Conservation (phyloP, 345 rosid genomes). For the Gossypium arboreum region DNA sequence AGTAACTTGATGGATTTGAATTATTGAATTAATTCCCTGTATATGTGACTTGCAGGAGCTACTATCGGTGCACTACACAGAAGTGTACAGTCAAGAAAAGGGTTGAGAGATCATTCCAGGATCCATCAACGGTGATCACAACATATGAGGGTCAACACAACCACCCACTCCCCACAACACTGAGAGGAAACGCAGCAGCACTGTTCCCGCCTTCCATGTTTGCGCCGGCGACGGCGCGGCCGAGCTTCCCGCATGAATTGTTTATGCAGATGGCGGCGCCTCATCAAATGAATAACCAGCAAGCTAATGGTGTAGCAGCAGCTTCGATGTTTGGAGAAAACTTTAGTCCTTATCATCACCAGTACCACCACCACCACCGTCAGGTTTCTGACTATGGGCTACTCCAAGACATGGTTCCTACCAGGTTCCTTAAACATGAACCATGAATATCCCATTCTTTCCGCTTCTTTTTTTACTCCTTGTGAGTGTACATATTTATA, state of each 20-base stretch:
- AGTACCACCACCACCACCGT: slow-evolving; percentile 24
- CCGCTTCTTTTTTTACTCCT: neutral
- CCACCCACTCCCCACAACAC: slow-evolving; percentile 68
- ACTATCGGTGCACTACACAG: slow-evolving; percentile 89
- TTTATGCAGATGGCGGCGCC: slow-evolving; percentile 29
- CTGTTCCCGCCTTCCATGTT: slow-evolving; percentile 40
- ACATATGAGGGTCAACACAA: slow-evolving; percentile 91
- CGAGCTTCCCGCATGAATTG: slow-evolving; percentile 40
- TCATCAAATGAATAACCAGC: slow-evolving; percentile 20
- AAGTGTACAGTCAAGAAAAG: slow-evolving; percentile 83
- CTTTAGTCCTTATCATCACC: slow-evolving; percentile 24
- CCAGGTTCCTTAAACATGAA: slow-evolving; percentile 63
- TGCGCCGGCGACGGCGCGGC: slow-evolving; percentile 27
- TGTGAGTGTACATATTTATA: neutral
- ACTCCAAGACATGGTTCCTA: slow-evolving; percentile 74
- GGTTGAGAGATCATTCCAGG: slow-evolving; percentile 85
- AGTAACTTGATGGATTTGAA: neutral
- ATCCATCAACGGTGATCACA: slow-evolving; percentile 82
- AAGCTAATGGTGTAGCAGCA: slow-evolving; percentile 18
- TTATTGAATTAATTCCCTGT: neutral
- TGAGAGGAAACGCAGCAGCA: slow-evolving; percentile 53
- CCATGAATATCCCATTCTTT: neutral
- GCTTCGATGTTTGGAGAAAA: slow-evolving; percentile 30
- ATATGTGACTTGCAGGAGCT: slow-evolving; percentile 49
- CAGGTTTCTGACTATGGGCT: slow-evolving; percentile 67